A percentile compares a stretch with the other conserved stretches of the same genome.
Evolutionary conservation across 2,329 filamentous ascomycete genomes (phyloP).

Genomic region (Penicillium sp.): DNA sequence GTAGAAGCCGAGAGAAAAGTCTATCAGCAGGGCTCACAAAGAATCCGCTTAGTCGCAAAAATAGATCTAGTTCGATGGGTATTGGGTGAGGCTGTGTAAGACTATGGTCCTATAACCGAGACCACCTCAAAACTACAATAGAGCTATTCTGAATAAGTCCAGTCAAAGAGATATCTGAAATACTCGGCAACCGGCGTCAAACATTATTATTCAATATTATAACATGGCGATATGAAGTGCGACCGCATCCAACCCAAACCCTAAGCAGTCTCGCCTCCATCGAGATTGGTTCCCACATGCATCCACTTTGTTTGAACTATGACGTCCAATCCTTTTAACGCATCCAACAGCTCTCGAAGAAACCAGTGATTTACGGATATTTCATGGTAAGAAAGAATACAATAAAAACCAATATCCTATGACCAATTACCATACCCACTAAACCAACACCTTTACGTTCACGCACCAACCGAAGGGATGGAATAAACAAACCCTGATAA

Average conservation of each 20-base stretch:
- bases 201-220: background rate
- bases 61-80: conserved; percentile 2
- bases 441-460: conserved; percentile 13
- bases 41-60: conserved; percentile 5
- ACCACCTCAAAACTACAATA: background rate
- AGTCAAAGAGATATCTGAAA: background rate
- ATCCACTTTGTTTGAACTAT: conserved; percentile 3
- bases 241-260: conserved; percentile 14
- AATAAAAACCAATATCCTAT: background rate
- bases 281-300: conserved; percentile 9
- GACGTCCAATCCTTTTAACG: conserved; percentile 9
- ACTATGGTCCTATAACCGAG: background rate
- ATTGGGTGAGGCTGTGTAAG: background rate
- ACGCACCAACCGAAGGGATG: conserved; percentile 27
- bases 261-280: conserved; percentile 12
- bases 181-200: background rate
- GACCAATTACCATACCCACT: conserved; percentile 9
- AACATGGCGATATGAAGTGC: conserved; percentile 2
- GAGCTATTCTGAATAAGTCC: background rate
- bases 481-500: conserved; percentile 11
- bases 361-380: background rate
- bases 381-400: background rate
- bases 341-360: background rate
- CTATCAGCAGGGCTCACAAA: background rate
- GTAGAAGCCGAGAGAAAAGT: conserved; percentile 1